Evolutionary conservation across 345 rosid species (phyloP), one percentile per base, ranked within the genome.

Genomic region (Linum tenue): DNA sequence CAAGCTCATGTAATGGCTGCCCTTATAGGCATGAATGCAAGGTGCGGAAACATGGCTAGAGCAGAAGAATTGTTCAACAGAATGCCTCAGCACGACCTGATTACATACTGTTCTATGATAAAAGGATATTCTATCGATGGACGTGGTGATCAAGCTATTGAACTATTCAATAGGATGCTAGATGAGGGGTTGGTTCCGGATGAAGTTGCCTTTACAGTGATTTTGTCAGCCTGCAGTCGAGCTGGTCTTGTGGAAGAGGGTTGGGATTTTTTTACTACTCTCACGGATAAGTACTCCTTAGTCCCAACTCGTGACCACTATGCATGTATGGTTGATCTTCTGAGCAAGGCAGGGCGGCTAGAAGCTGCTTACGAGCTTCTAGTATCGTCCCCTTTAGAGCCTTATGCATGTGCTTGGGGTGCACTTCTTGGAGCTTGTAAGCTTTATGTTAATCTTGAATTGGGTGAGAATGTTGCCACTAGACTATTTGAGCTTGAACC

Each of bases 1-100:
- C 85, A 65, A 58, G 42, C 65, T 69, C 84, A 85, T 68, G 82
- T 90, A 63, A 15, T 73, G 51, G 84, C 89, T 17, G 89, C 95
- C 40, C 81, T 79, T 65, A 71, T 90, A 62, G 89, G 86, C 68
- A 90, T 90, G 97, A 83, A 88, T 72, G 86, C 86, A 0, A 90
- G 88, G 72, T 86, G 94, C 70, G 94, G 91, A 59, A 81, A 82
- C 76, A 67, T 88, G 73, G 82, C 81, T 43, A 81, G 85, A 69
- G 95, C 95, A 1, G 55, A 62, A 8, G 64, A 64, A 10, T 75
- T 88, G 79, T 85, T 88, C 31, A 81, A 80, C 72, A 70, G 70
- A 48, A 76, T 85, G 81, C 81, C 87, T 61, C 63, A 5, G n/a
- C 72, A 78, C 1, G 87, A 82, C 65, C 56, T 81, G 1, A 68